These are phyloP conservation scores for Mucor velutinosus DNA, from an alignment of 371 early-diverging fungal genomes.

Conservation along the genomic window DNA sequence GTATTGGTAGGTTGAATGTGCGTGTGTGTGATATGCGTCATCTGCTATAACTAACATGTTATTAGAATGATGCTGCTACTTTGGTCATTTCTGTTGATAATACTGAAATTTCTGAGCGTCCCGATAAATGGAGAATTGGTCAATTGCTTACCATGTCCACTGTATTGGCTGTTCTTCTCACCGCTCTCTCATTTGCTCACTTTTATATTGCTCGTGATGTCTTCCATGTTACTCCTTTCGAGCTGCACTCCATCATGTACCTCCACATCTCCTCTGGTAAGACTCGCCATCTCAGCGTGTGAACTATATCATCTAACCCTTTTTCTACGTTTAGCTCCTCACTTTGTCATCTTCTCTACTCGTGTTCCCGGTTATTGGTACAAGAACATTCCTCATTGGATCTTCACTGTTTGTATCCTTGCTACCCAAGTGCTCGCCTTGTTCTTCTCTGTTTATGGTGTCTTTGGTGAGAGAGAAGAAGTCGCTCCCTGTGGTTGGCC, in stretches of 20 bases:
- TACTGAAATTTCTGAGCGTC: constrained; percentile 80
- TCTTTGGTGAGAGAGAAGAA: constrained; percentile 47
- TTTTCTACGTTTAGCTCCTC: constrained; percentile 59
- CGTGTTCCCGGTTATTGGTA: constrained; percentile 85
- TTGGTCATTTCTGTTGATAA: constrained; percentile 92
- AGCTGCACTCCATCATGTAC: constrained; percentile 86
- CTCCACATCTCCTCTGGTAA: constrained; percentile 83
- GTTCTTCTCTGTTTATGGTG: constrained; percentile 84
- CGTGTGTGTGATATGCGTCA: not conserved
- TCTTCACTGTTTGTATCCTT: constrained; percentile 61
- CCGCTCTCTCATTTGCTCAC: constrained; percentile 80
- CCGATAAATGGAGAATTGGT: constrained; percentile 93
- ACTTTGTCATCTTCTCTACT: constrained; percentile 93
- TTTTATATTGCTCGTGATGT: constrained; percentile 76
- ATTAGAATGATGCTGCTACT: constrained; percentile 86
- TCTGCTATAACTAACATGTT: not conserved
- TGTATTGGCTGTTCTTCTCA: constrained; percentile 73
- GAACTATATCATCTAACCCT: not conserved
- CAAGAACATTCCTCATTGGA: constrained; percentile 48
- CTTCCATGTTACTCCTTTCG: constrained; percentile 50
- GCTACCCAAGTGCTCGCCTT: constrained; percentile 90
- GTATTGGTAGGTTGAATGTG: constrained; percentile 53
- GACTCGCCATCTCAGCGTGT: not conserved
- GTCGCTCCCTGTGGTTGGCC: constrained; percentile 57
- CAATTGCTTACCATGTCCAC: constrained; percentile 82